phyloP scores from a whole-genome alignment of 305 asterid genomes.

The Fraxinus velutina region DNA sequence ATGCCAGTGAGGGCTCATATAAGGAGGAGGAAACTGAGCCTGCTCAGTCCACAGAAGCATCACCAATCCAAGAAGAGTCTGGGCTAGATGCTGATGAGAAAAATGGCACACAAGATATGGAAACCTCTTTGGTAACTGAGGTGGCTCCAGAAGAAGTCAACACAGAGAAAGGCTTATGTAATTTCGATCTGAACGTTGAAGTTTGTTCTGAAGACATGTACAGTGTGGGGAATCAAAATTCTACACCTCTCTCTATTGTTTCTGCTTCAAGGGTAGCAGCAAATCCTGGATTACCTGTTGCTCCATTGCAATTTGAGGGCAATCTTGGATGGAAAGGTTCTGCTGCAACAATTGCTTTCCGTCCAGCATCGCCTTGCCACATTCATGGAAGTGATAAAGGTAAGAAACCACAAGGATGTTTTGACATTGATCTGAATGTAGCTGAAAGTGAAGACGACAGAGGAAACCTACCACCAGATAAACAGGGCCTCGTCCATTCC shows the following conservation, averaged over 20 bases:
- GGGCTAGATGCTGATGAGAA: constrained; percentile 39
- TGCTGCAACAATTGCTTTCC: constrained; percentile 72
- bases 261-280: constrained; percentile 80
- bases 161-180: constrained; percentile 32
- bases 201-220: constrained; percentile 50
- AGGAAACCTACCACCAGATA: constrained; percentile 15
- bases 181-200: constrained; percentile 72
- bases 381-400: constrained; percentile 40
- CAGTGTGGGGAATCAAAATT: constrained; percentile 31
- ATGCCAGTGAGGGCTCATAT: constrained; percentile 36
- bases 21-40: constrained; percentile 36
- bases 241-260: constrained; percentile 52
- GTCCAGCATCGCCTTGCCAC: constrained; percentile 62
- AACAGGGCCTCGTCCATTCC: constrained; percentile 1
- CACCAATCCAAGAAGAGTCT: constrained; percentile 43
- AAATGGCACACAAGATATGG: constrained; percentile 46
- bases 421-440: constrained; percentile 65
- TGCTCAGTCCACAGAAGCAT: constrained; percentile 40
- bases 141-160: constrained; percentile 45
- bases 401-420: constrained; percentile 40
- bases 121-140: constrained; percentile 54
- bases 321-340: constrained; percentile 86
- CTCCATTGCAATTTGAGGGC: constrained; percentile 75
- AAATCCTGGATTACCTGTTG: constrained; percentile 49
- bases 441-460: constrained; percentile 38